Conservation (phyloP, 768 basidiomycete genomes). For the Phanerodontia chrysosporium region DNA sequence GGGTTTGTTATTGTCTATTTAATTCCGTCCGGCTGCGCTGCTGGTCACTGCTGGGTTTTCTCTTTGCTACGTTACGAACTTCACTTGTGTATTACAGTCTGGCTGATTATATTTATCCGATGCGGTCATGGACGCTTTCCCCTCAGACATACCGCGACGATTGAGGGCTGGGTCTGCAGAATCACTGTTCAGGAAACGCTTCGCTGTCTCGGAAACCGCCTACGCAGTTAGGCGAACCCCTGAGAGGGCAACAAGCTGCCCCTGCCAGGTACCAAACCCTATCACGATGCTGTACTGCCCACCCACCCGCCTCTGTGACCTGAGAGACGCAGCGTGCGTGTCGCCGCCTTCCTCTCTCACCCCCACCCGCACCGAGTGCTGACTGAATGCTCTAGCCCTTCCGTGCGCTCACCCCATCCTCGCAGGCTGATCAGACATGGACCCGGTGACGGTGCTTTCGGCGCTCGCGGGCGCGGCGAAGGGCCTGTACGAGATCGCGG, state of each 20-base stretch:
- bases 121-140: conserved; percentile 9
- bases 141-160: neutral
- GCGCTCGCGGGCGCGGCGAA: neutral
- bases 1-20: conserved; percentile 9
- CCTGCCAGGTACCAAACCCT: no score
- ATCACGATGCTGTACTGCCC: no score
- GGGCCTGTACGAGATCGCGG: neutral
- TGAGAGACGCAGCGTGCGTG: no score
- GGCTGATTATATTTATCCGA: neutral
- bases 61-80: neutral
- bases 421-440: neutral
- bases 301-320: no score
- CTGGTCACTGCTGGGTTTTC: conserved; percentile 7
- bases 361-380: neutral
- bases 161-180: neutral
- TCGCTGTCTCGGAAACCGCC: neutral
- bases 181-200: neutral
- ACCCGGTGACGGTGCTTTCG: neutral
- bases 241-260: no score
- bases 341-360: neutral
- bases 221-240: neutral
- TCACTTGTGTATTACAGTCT: conserved; percentile 2
- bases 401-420: neutral
- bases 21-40: conserved; percentile 3
- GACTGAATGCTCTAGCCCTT: no score